Evolutionary conservation across 2,329 filamentous ascomycete genomes (phyloP).

Genomic region (Periconia sp.): DNA sequence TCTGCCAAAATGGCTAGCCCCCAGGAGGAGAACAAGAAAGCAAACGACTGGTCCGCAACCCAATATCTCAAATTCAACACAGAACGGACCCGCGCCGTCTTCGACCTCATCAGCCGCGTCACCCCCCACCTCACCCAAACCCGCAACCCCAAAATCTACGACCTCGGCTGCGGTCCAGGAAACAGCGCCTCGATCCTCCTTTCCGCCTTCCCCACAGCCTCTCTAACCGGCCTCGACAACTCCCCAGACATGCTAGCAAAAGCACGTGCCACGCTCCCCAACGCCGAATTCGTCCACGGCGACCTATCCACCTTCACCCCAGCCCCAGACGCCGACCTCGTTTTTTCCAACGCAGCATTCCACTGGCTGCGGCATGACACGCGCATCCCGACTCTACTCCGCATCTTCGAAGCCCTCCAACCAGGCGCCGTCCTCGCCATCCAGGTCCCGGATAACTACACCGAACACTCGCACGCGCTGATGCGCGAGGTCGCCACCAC

Average conservation of each 20-base stretch:
- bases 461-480: slow-evolving; percentile 51
- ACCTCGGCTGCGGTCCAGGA: slow-evolving; percentile 63
- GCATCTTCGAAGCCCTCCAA: slow-evolving; percentile 45
- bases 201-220: slow-evolving; percentile 50
- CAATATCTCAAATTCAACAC: slow-evolving; percentile 60
- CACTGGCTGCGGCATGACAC: slow-evolving; percentile 55
- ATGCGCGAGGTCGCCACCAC: slow-evolving; percentile 51
- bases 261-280: slow-evolving; percentile 45
- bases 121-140: slow-evolving; percentile 31
- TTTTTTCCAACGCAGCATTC: slow-evolving; percentile 61
- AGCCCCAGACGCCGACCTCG: slow-evolving; percentile 30
- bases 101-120: slow-evolving; percentile 56
- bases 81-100: slow-evolving; percentile 56
- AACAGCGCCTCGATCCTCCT: slow-evolving; percentile 58
- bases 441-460: slow-evolving; percentile 57
- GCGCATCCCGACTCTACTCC: slow-evolving; percentile 50
- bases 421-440: slow-evolving; percentile 56
- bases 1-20: neutral
- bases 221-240: slow-evolving; percentile 56
- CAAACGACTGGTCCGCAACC: slow-evolving; percentile 56
- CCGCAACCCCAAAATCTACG: slow-evolving; percentile 50
- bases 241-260: slow-evolving; percentile 58
- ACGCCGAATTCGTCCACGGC: slow-evolving; percentile 49
- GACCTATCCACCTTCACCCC: slow-evolving; percentile 50
- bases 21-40: neutral